These are phyloP conservation scores for Colletotrichum trifolii DNA, from an alignment of 2,329 filamentous ascomycete species.

Conservation along the genomic window DNA sequence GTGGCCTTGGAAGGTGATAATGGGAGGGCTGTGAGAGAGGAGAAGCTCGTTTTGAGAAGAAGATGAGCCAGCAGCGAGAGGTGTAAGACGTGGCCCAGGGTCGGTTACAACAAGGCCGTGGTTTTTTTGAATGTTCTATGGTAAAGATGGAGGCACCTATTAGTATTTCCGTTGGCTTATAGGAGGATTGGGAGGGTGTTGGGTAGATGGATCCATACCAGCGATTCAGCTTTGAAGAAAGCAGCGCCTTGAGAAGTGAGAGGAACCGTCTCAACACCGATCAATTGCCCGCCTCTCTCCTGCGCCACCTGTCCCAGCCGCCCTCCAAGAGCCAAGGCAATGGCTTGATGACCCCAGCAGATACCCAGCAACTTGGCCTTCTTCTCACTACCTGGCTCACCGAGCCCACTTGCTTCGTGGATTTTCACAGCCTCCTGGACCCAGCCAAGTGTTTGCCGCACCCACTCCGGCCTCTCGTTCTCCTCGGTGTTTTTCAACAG, in stretches of 20 bases:
- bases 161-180: not conserved
- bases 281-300: slow-evolving; percentile 4
- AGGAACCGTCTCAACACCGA: not conserved
- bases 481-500: not conserved
- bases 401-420: too few relatives aligned
- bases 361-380: too few relatives aligned
- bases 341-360: too few relatives aligned
- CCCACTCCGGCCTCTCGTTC: too few relatives aligned
- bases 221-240: slow-evolving; percentile 3
- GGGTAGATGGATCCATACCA: not conserved
- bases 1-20: slow-evolving; percentile 6
- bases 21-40: slow-evolving; percentile 1
- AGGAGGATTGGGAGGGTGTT: not conserved
- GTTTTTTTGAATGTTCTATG: not conserved
- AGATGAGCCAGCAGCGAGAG: slow-evolving; percentile 2
- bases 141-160: not conserved
- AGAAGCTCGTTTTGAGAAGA: slow-evolving; percentile 1
- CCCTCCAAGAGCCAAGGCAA: too few relatives aligned
- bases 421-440: too few relatives aligned
- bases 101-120: not conserved
- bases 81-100: not conserved
- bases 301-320: not conserved
- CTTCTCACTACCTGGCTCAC: too few relatives aligned
- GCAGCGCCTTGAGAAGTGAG: slow-evolving; percentile 14
- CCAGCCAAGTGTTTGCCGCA: too few relatives aligned